Evolutionary conservation across 2,329 filamentous ascomycete genomes (phyloP).

Genomic region (Zymoseptoria crescenta): DNA sequence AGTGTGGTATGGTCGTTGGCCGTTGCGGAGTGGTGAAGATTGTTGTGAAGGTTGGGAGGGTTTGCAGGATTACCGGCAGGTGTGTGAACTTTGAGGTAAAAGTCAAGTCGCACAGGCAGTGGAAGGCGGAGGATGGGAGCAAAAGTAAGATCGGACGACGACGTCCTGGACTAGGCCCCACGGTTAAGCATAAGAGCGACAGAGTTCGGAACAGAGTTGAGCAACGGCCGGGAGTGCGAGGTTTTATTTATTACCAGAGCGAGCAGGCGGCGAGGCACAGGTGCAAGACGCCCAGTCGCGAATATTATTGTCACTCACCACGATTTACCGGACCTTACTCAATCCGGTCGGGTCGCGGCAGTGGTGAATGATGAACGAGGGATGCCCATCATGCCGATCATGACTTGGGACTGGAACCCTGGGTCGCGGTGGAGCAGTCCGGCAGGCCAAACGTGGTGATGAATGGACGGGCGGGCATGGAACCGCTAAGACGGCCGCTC

Average conservation of each 20-base stretch:
- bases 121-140: background rate
- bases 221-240: conserved; percentile 19
- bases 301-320: background rate
- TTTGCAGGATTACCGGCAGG: background rate
- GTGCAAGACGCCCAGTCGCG: conserved; percentile 2
- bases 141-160: background rate
- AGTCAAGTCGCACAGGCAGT: background rate
- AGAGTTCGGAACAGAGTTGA: conserved; percentile 26
- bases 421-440: background rate
- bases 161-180: conserved; percentile 12
- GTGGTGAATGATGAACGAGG: background rate
- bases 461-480: background rate
- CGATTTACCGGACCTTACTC: background rate
- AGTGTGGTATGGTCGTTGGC: background rate
- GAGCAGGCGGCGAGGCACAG: conserved; percentile 1
- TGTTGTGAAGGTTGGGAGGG: background rate
- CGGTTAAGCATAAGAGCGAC: conserved; percentile 26
- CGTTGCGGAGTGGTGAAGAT: background rate
- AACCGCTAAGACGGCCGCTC: background rate
- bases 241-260: background rate
- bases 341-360: background rate
- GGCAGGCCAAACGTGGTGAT: background rate
- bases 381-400: background rate
- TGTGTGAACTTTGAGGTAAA: background rate
- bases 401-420: background rate